These are phyloP conservation scores for Breynia disticha DNA, from an alignment of 441 rosid genomes.

Conservation along the genomic window DNA sequence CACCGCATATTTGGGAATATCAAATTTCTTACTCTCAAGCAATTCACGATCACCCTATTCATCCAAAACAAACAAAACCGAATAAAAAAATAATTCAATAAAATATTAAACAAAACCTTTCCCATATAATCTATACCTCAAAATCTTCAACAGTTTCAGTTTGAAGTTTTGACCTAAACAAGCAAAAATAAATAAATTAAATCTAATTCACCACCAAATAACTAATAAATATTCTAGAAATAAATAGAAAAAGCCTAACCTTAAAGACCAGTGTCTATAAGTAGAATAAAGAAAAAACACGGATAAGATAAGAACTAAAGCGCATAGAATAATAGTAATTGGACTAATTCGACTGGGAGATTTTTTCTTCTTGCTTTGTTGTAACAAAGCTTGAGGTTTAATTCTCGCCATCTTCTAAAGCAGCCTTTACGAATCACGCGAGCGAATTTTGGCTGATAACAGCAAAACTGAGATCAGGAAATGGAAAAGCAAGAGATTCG, in stretches of 20 bases:
- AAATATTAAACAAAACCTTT: neutral
- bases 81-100: neutral
- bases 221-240: too few relatives aligned
- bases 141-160: constrained; percentile 25
- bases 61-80: constrained; percentile 6
- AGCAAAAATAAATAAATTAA: too few relatives aligned
- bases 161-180: constrained; percentile 39
- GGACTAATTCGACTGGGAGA: constrained; percentile 56
- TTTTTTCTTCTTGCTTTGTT: constrained; percentile 88
- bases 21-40: constrained; percentile 39
- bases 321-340: constrained; percentile 38
- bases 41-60: constrained; percentile 35
- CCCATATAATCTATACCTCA: constrained; percentile 29
- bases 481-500: too few relatives aligned
- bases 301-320: constrained; percentile 43
- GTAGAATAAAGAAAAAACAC: constrained; percentile 55
- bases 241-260: constrained; percentile 28
- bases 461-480: too few relatives aligned
- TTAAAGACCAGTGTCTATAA: constrained; percentile 56
- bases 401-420: constrained; percentile 81
- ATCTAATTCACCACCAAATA: neutral
- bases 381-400: constrained; percentile 74
- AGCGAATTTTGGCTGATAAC: too few relatives aligned
- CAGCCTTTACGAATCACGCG: neutral
- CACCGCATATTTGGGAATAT: constrained; percentile 82